phyloP scores from a whole-genome alignment of 1,284 basidiomycete genomes.

The Trametes versicolor region DNA sequence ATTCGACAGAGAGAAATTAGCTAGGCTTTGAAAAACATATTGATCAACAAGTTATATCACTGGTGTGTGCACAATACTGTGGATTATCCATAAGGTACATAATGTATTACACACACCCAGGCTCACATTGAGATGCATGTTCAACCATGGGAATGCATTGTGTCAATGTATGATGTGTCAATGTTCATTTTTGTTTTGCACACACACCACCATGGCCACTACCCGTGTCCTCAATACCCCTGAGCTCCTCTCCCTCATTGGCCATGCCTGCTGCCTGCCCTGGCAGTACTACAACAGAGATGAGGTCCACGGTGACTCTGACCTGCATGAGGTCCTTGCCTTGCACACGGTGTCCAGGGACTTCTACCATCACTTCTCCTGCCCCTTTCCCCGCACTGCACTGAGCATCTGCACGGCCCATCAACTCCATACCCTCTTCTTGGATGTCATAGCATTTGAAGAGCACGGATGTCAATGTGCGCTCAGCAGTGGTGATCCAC shows the following conservation, averaged over 20 bases:
- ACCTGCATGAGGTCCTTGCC: constrained; percentile 1
- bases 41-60: too few relatives aligned
- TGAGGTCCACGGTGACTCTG: neutral
- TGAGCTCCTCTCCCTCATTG: constrained; percentile 4
- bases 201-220: constrained; percentile 1
- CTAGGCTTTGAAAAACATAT: too few relatives aligned
- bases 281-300: constrained; percentile 1
- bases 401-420: constrained; percentile 1
- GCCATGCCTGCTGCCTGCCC: neutral
- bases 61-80: too few relatives aligned
- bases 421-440: neutral
- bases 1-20: too few relatives aligned
- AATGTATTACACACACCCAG: too few relatives aligned
- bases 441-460: neutral
- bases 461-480: neutral
- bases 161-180: neutral
- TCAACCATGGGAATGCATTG: neutral
- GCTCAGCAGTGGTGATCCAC: neutral
- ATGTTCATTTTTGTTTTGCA: neutral
- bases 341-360: neutral
- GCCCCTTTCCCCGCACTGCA: constrained; percentile 1
- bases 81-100: too few relatives aligned
- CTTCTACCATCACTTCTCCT: constrained; percentile 4
- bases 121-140: too few relatives aligned
- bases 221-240: neutral